Percentiles rank a stretch among this genome's conserved stretches.
These are phyloP conservation scores for Coemansia sp. DNA, from an alignment of 192 early-diverging fungal genomes.

Conservation along the genomic window DNA sequence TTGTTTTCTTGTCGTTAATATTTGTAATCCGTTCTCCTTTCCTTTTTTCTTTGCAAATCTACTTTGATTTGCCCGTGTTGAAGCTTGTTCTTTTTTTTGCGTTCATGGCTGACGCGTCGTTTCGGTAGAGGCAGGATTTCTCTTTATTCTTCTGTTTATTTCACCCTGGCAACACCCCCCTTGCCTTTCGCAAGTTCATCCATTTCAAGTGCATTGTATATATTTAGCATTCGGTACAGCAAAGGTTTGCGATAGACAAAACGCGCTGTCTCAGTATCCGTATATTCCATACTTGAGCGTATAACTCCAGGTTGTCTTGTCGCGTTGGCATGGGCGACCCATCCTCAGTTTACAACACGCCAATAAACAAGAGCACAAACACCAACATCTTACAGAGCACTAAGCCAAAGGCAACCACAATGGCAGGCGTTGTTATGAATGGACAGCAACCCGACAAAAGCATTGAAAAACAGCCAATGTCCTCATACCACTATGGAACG, in stretches of 20 bases:
- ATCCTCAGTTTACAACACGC: conserved; percentile 4
- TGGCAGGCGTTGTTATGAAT: conserved; percentile 49
- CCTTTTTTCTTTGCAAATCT: not conserved
- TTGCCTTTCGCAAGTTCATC: not conserved
- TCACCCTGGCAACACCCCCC: not conserved
- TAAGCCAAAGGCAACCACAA: conserved; percentile 4
- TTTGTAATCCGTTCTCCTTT: conserved; percentile 6
- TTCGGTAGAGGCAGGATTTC: not conserved
- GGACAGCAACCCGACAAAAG: conserved; percentile 34
- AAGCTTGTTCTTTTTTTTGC: conserved; percentile 7
- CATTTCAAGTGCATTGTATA: conserved; percentile 7
- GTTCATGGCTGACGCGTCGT: conserved; percentile 6
- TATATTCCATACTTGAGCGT: not conserved
- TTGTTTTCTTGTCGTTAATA: not conserved
- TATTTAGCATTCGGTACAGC: conserved; percentile 2
- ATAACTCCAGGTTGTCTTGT: not conserved
- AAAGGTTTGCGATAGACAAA: not conserved
- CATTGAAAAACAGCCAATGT: conserved; percentile 28
- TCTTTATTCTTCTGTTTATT: not conserved
- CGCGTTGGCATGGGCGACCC: conserved; percentile 2
- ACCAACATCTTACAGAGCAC: not conserved
- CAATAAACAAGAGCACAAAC: conserved; percentile 5
- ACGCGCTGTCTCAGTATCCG: not conserved
- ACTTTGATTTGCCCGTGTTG: conserved; percentile 1
- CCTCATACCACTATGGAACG: conserved; percentile 31